phyloP scores from a whole-genome alignment of 495 filamentous ascomycete species.

The Daldinia loculata region DNA sequence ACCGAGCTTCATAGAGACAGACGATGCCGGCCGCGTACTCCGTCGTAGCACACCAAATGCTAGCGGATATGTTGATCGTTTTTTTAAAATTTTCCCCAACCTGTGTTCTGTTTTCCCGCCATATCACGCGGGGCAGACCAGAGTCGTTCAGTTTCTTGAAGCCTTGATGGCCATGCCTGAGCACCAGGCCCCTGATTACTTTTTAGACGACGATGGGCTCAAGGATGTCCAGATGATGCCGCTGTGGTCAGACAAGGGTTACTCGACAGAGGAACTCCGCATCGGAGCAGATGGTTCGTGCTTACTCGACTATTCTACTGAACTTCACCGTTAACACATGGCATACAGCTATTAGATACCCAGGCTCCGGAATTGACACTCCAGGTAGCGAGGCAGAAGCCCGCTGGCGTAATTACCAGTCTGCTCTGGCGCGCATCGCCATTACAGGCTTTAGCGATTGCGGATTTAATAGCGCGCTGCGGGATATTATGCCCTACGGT shows the following conservation, averaged over 20 bases:
- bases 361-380: slow-evolving; percentile 20
- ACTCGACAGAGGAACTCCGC: slow-evolving; percentile 18
- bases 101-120: slow-evolving; percentile 29
- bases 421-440: slow-evolving; percentile 24
- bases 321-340: neutral
- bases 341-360: slow-evolving; percentile 20
- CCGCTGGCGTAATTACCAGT: slow-evolving; percentile 34
- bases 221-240: slow-evolving; percentile 17
- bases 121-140: slow-evolving; percentile 21
- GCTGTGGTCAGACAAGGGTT: slow-evolving; percentile 18
- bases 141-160: slow-evolving; percentile 23
- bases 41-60: slow-evolving; percentile 20
- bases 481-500: slow-evolving; percentile 24
- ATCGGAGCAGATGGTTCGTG: slow-evolving; percentile 30
- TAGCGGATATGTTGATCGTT: slow-evolving; percentile 24
- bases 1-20: slow-evolving; percentile 15
- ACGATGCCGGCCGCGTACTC: slow-evolving; percentile 8
- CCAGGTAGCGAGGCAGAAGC: slow-evolving; percentile 23
- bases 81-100: slow-evolving; percentile 24
- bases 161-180: slow-evolving; percentile 22
- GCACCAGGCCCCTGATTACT: slow-evolving; percentile 25
- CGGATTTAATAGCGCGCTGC: slow-evolving; percentile 24
- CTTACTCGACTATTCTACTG: neutral
- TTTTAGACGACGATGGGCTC: neutral
- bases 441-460: slow-evolving; percentile 24